These are phyloP conservation scores for Colletotrichum brevisporum DNA, from an alignment of 2,329 filamentous ascomycete genomes.

Conservation along the genomic window DNA sequence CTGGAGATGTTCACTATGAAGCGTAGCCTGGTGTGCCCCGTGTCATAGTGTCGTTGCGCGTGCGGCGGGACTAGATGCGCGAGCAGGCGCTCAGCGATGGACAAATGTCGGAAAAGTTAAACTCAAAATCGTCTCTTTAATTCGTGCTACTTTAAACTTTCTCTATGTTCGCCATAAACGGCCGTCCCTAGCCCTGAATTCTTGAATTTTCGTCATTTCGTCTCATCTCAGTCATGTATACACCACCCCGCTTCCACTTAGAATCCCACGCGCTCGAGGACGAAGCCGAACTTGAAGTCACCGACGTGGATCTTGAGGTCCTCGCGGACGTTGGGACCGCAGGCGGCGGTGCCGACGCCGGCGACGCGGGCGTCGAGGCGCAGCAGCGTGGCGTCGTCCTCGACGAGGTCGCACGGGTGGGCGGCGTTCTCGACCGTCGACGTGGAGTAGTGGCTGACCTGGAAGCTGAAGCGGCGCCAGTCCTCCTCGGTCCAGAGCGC, in stretches of 20 bases:
- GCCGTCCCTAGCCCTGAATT: not conserved
- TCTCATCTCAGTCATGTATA: slow-evolving; percentile 1
- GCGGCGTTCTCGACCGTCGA: slow-evolving; percentile 68
- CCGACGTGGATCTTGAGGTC: slow-evolving; percentile 59
- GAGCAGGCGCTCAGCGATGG: no score
- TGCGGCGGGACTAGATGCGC: no score
- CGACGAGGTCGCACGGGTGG: slow-evolving; percentile 74
- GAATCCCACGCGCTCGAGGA: slow-evolving; percentile 51
- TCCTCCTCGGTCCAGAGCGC: slow-evolving; percentile 52
- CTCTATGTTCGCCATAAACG: not conserved
- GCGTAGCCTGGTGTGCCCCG: no score
- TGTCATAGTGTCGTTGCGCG: no score
- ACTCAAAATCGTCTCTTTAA: not conserved
- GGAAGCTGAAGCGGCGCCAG: slow-evolving; percentile 64
- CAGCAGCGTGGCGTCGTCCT: slow-evolving; percentile 60
- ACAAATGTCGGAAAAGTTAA: no score
- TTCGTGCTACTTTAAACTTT: not conserved
- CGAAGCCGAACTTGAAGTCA: slow-evolving; percentile 58
- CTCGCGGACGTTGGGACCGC: slow-evolving; percentile 62
- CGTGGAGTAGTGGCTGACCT: slow-evolving; percentile 67
- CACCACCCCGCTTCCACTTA: not conserved
- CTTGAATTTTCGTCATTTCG: not conserved
- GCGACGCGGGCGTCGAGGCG: slow-evolving; percentile 62
- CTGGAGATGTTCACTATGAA: not conserved
- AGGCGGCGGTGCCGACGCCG: slow-evolving; percentile 64